These are phyloP conservation scores for Cardamine occulta DNA, from an alignment of 345 rosid genomes.

Conservation along the genomic window DNA sequence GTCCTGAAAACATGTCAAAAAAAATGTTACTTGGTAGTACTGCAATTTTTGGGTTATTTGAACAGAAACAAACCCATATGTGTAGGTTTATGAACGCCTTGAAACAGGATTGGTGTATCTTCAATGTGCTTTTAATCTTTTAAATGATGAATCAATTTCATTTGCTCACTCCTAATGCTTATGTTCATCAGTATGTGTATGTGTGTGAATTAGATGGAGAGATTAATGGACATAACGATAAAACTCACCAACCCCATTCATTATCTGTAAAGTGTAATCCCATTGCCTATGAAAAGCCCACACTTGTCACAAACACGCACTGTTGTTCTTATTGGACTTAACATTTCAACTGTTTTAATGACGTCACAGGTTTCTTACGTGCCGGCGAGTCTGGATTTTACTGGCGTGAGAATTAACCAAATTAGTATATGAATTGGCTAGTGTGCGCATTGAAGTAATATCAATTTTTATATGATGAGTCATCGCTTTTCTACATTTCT, in stretches of 20 bases:
- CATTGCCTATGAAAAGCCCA: not conserved
- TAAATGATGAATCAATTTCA: constrained; percentile 9
- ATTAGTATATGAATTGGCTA: not conserved
- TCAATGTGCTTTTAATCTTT: not conserved
- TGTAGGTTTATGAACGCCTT: constrained; percentile 46
- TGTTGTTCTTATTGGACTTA: not conserved
- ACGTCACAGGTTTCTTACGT: constrained; percentile 33
- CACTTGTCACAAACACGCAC: constrained; percentile 26
- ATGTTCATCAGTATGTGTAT: not conserved
- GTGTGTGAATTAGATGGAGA: constrained; percentile 2
- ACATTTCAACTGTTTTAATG: not conserved
- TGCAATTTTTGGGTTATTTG: constrained; percentile 36
- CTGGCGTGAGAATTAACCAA: constrained; percentile 4
- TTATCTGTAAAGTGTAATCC: constrained; percentile 1
- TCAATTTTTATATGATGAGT: not conserved
- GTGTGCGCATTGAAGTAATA: not conserved
- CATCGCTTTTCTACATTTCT: not conserved
- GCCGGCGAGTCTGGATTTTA: constrained; percentile 17
- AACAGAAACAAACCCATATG: constrained; percentile 39
- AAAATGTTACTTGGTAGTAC: constrained; percentile 32
- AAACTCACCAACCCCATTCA: constrained; percentile 42
- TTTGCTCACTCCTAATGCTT: not conserved
- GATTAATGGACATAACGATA: constrained; percentile 9
- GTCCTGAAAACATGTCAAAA: constrained; percentile 29
- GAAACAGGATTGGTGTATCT: constrained; percentile 34